Percentiles rank a stretch among this genome's conserved stretches.
phyloP scores from a whole-genome alignment of 805 yeast genomes.

The Candida schatavii region DNA sequence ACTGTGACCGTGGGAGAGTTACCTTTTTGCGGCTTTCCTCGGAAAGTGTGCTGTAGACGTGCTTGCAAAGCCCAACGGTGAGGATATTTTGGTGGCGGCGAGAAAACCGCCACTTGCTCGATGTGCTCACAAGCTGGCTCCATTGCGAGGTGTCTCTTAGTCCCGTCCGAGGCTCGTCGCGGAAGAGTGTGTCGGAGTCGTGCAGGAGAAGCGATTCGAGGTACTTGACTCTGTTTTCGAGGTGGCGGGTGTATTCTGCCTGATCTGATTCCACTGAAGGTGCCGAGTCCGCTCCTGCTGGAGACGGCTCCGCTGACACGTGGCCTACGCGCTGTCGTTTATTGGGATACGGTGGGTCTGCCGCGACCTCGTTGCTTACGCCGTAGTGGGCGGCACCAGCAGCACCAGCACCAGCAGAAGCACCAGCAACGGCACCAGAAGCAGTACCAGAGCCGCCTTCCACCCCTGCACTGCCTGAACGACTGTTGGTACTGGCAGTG shows the following conservation, averaged over 20 bases:
- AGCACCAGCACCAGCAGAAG: background rate
- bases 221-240: conserved; percentile 41
- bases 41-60: conserved; percentile 29
- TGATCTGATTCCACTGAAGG: conserved; percentile 7
- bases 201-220: conserved; percentile 30
- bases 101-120: conserved; percentile 46
- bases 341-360: no score
- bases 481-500: background rate
- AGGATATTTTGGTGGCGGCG: conserved; percentile 45
- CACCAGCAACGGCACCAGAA: background rate
- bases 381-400: background rate
- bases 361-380: no score
- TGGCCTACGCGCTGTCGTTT: no score
- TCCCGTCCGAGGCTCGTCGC: conserved; percentile 3
- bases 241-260: conserved; percentile 24
- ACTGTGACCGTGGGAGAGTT: conserved; percentile 53
- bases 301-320: background rate
- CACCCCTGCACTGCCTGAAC: background rate
- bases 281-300: background rate
- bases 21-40: conserved; percentile 32
- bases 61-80: conserved; percentile 36
- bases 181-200: conserved; percentile 12
- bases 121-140: conserved; percentile 1
- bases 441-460: background rate
- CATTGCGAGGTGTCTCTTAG: background rate